These are phyloP conservation scores for Curvularia sp. DNA, from an alignment of 2,329 filamentous ascomycete species.

Conservation along the genomic window DNA sequence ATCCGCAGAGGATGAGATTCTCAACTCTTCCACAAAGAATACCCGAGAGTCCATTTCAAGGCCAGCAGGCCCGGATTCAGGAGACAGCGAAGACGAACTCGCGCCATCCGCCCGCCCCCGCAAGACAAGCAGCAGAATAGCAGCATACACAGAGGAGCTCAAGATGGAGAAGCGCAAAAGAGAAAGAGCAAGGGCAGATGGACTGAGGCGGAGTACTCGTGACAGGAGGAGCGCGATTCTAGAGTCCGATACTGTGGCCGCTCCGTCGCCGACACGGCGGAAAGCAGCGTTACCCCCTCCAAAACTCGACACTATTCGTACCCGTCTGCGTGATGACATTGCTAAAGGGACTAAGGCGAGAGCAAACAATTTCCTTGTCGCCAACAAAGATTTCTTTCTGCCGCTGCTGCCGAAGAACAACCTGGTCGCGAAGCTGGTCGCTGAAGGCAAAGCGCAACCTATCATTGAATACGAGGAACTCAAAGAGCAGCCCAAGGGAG, in stretches of 20 bases:
- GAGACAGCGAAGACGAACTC: conserved; percentile 39
- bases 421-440: conserved; percentile 52
- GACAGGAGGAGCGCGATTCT: conserved; percentile 40
- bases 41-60: conserved; percentile 2
- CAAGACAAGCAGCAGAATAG: conserved; percentile 22
- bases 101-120: conserved; percentile 21
- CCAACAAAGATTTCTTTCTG: conserved; percentile 56
- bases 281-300: conserved; percentile 22
- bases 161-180: conserved; percentile 45
- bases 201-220: conserved; percentile 34
- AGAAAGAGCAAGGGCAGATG: conserved; percentile 17
- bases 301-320: conserved; percentile 51
- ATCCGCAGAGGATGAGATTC: conserved; percentile 6
- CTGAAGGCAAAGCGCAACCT: conserved; percentile 26
- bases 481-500: conserved; percentile 53
- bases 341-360: conserved; percentile 53
- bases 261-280: conserved; percentile 18
- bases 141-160: conserved; percentile 33
- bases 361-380: conserved; percentile 56
- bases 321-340: conserved; percentile 53
- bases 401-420: conserved; percentile 56
- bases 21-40: conserved; percentile 1
- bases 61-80: conserved; percentile 7
- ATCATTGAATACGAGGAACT: conserved; percentile 54
- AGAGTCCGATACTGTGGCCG: conserved; percentile 39